Conservation (phyloP, 768 basidiomycete species). For the Leccinum fibrillosum region DNA sequence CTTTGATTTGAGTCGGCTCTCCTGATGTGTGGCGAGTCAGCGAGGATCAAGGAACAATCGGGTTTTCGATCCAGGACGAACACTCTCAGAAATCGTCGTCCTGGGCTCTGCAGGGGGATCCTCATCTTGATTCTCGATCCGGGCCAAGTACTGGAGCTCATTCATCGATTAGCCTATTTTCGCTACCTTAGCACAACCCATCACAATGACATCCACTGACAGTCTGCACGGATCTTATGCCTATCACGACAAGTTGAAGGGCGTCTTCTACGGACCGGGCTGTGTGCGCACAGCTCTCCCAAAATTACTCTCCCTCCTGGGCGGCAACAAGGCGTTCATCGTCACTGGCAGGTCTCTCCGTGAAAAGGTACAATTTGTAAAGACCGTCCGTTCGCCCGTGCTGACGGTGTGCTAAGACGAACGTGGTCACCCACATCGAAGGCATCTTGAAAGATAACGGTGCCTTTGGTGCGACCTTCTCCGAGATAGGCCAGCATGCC, state of each 20-base stretch:
- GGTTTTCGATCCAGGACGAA: too few species aligned
- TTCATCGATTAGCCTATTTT: too few species aligned
- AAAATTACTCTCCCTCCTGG: slow-evolving; percentile 51
- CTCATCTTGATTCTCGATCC: too few species aligned
- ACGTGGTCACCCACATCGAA: slow-evolving; percentile 24
- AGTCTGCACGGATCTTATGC: slow-evolving; percentile 52
- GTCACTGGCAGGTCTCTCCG: slow-evolving; percentile 70
- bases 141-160: too few species aligned
- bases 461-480: slow-evolving; percentile 68
- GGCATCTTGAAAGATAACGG: slow-evolving; percentile 50
- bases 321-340: slow-evolving; percentile 61
- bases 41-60: too few species aligned
- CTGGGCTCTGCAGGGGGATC: too few species aligned
- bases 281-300: slow-evolving; percentile 61
- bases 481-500: slow-evolving; percentile 69
- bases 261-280: slow-evolving; percentile 54
- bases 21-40: neutral
- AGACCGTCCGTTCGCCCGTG: neutral
- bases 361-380: slow-evolving; percentile 44
- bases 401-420: slow-evolving; percentile 25
- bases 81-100: too few species aligned
- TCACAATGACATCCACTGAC: neutral
- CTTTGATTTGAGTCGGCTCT: neutral
- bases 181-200: too few species aligned
- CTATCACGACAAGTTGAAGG: slow-evolving; percentile 65